Conservation (phyloP, 2,329 filamentous ascomycete species). For the Aspergillus chevalieri region DNA sequence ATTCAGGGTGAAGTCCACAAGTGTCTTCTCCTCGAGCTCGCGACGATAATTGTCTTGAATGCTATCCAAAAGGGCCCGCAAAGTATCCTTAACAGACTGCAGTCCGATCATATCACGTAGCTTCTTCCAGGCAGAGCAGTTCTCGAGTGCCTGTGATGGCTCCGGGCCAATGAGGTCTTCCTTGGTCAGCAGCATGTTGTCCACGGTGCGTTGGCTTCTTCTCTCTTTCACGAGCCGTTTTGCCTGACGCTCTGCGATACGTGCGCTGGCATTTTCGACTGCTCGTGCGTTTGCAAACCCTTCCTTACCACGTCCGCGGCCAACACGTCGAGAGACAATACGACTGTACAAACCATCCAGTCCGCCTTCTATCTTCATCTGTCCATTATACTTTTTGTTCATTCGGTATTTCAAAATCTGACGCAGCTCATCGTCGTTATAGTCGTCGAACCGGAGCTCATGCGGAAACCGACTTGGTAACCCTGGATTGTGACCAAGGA, state of each 20-base stretch:
- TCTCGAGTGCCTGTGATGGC: slow-evolving; percentile 48
- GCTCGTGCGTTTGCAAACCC: slow-evolving; percentile 70
- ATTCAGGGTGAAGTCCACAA: slow-evolving; percentile 59
- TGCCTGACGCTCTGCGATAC: slow-evolving; percentile 55
- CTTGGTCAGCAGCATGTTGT: slow-evolving; percentile 57
- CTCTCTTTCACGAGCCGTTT: slow-evolving; percentile 49
- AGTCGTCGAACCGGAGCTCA: slow-evolving; percentile 63
- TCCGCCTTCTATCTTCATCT: slow-evolving; percentile 58
- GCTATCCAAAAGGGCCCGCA: slow-evolving; percentile 54
- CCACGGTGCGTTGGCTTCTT: slow-evolving; percentile 33
- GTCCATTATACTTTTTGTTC: slow-evolving; percentile 46
- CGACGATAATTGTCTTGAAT: slow-evolving; percentile 60
- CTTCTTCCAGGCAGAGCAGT: slow-evolving; percentile 52
- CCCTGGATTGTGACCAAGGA: slow-evolving; percentile 69
- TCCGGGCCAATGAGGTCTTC: slow-evolving; percentile 69
- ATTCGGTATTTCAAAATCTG: slow-evolving; percentile 55
- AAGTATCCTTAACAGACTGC: slow-evolving; percentile 54
- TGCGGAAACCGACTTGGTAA: slow-evolving; percentile 63
- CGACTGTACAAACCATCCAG: slow-evolving; percentile 56
- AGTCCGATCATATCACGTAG: slow-evolving; percentile 57
- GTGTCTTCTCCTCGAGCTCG: slow-evolving; percentile 56
- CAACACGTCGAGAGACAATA: slow-evolving; percentile 57
- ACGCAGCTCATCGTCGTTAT: slow-evolving; percentile 58
- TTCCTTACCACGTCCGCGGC: slow-evolving; percentile 54
- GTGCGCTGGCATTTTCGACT: slow-evolving; percentile 56